Base-by-base conservation (phyloP, 345 rosid species). In the Ailanthus altissimus region DNA sequence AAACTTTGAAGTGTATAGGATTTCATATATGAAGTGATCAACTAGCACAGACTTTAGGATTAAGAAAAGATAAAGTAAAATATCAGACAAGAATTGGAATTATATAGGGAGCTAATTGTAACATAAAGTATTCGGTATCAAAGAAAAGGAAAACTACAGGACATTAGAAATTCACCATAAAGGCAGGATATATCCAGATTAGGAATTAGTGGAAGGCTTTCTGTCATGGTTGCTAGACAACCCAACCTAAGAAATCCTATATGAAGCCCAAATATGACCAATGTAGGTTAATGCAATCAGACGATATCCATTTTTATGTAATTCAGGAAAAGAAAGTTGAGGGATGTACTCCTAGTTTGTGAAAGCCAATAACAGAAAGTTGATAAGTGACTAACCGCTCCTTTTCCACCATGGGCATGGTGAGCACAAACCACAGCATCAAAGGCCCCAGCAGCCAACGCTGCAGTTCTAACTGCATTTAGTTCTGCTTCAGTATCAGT, bases 341-440 rank as follows among this genome's bases (percentile, higher is more conserved):
- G 16, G 21, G 25, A 56, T 67, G 23, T 46, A 11, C 8, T 28
- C 46, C 7, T 15, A 51, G 26, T 25, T 59, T 26, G 20, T 13
- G 10, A 15, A 43, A 53, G 16, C 66, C 28, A 51, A 40, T 14
- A 32, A 32, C 2, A 1, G 38, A 32, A 32, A 32, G 46, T 21
- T 43, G 40, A 54, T 64, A 78, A 69, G 65, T 38, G 43, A 83
- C 89, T 86, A 62, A 93, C 97, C 69, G 98, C 99, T 92, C 99
- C 99, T 83, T 90, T 91, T 2, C 99, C 99, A 82, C 94, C 98
- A 80, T 94, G 96, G 64, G 97, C 98, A 81, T 97, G 99, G 80
- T 97, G 99, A 26, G 93, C 85, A 83, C 98, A 97, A 62, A 92
- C 77, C 70, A 97, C 90, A 72, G 99, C 98, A 85, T 94, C 94